Conservation (phyloP, 176 grass and related monocot genomes). For the Eragrostis nindensis region DNA sequence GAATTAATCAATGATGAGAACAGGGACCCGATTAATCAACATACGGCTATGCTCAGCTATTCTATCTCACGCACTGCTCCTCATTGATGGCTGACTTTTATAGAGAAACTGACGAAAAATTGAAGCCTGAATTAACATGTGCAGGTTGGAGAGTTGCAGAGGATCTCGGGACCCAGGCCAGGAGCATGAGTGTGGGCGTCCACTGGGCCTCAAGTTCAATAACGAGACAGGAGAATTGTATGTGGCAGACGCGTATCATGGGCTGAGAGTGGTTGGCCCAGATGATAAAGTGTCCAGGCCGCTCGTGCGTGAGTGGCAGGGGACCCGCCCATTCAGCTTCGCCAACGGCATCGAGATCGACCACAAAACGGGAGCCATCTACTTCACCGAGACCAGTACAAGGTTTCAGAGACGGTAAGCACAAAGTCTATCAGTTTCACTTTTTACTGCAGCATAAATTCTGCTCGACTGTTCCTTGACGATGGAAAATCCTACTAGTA, state of each 20-base stretch:
- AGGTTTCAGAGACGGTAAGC: constrained; percentile 55
- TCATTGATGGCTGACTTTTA: too few species aligned
- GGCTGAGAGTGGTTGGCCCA: constrained; percentile 34
- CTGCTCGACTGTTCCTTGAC: too few species aligned
- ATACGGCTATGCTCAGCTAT: background rate
- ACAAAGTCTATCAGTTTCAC: background rate
- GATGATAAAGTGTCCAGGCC: constrained; percentile 35
- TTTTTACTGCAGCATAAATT: too few species aligned
- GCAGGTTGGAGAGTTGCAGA: constrained; percentile 55
- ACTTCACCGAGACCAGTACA: constrained; percentile 73
- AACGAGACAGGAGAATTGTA: too few species aligned
- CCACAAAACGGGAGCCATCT: constrained; percentile 52
- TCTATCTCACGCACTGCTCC: background rate
- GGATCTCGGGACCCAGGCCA: constrained; percentile 44
- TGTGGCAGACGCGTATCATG: constrained; percentile 69
- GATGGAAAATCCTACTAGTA: too few species aligned
- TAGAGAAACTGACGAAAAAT: too few species aligned
- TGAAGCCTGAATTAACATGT: background rate
- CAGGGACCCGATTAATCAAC: background rate
- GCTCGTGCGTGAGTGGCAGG: constrained; percentile 33
- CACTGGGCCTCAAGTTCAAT: constrained; percentile 65
- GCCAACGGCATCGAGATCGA: constrained; percentile 64
- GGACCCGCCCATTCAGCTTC: constrained; percentile 35
- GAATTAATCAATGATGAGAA: background rate
- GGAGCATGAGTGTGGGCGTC: constrained; percentile 72